Conservation (phyloP, 2,329 filamentous ascomycete genomes). For the Aspergillus thermomutatus region DNA sequence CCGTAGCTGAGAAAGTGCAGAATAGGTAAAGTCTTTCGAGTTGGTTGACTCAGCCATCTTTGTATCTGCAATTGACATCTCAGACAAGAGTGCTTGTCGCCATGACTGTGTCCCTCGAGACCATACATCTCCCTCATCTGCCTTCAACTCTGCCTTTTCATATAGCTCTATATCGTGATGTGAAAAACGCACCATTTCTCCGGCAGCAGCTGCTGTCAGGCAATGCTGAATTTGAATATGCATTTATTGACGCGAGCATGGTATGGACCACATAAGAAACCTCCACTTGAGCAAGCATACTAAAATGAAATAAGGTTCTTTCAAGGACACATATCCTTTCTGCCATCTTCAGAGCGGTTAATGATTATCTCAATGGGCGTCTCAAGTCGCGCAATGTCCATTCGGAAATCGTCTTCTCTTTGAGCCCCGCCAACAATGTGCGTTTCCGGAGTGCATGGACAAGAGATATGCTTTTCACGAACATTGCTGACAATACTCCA, state of each 20-base stretch:
- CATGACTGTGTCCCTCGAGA: slow-evolving; percentile 52
- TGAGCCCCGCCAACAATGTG: slow-evolving; percentile 82
- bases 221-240: slow-evolving; percentile 86
- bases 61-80: not conserved
- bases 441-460: slow-evolving; percentile 14
- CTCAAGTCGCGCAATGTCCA: slow-evolving; percentile 82
- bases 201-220: slow-evolving; percentile 80
- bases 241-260: slow-evolving; percentile 81
- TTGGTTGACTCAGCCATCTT: not conserved
- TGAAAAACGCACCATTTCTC: slow-evolving; percentile 74
- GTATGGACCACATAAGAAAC: slow-evolving; percentile 45
- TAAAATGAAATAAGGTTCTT: slow-evolving; percentile 53
- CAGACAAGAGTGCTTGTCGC: slow-evolving; percentile 9
- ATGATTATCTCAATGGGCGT: slow-evolving; percentile 57
- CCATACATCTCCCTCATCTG: slow-evolving; percentile 71
- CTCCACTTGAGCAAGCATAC: not conserved
- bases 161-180: slow-evolving; percentile 69
- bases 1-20: not conserved
- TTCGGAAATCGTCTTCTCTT: slow-evolving; percentile 77
- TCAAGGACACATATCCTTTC: slow-evolving; percentile 71
- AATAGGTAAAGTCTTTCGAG: not conserved
- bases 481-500: slow-evolving; percentile 36
- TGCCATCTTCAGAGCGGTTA: slow-evolving; percentile 74
- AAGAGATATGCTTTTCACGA: not conserved
- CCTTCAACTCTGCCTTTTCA: slow-evolving; percentile 66